A percentile compares a stretch with the other conserved stretches of the same genome.
These are phyloP conservation scores for Xerocomus potaroensis DNA, from an alignment of 768 basidiomycete genomes.

Conservation along the genomic window DNA sequence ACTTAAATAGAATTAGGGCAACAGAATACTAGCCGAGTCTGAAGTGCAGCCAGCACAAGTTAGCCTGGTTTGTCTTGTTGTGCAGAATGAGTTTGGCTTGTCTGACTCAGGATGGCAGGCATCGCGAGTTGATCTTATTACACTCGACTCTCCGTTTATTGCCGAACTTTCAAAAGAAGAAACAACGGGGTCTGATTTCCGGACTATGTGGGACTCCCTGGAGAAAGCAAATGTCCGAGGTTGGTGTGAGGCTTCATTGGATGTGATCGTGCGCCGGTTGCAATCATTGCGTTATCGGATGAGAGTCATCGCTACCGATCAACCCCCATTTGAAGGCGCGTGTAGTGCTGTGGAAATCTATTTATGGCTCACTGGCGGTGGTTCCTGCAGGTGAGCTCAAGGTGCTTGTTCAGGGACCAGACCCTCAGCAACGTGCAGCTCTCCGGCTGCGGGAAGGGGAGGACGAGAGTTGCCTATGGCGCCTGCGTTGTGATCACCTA, in stretches of 20 bases:
- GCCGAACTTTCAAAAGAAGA: conserved; percentile 36
- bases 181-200: conserved; percentile 42
- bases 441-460: conserved; percentile 60
- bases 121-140: conserved; percentile 55
- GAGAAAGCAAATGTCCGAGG: conserved; percentile 49
- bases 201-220: conserved; percentile 52
- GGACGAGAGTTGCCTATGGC: conserved; percentile 72
- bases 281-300: conserved; percentile 45
- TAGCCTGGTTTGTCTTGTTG: conserved; percentile 18
- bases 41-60: conserved; percentile 5
- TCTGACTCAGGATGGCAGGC: conserved; percentile 27
- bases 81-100: not conserved
- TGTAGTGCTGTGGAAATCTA: not conserved
- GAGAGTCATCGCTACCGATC: conserved; percentile 49
- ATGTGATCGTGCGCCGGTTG: conserved; percentile 49
- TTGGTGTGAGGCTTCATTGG: conserved; percentile 61
- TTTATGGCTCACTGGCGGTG: conserved; percentile 3
- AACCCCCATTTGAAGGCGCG: conserved; percentile 59
- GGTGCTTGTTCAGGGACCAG: conserved; percentile 40
- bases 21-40: not conserved
- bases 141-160: conserved; percentile 69
- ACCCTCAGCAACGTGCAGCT: conserved; percentile 28
- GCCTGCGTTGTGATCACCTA: conserved; percentile 50
- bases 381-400: conserved; percentile 57
- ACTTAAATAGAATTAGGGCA: conserved; percentile 13